Evolutionary conservation across 495 filamentous ascomycete species (phyloP).

Genomic region (Podospora comata): DNA sequence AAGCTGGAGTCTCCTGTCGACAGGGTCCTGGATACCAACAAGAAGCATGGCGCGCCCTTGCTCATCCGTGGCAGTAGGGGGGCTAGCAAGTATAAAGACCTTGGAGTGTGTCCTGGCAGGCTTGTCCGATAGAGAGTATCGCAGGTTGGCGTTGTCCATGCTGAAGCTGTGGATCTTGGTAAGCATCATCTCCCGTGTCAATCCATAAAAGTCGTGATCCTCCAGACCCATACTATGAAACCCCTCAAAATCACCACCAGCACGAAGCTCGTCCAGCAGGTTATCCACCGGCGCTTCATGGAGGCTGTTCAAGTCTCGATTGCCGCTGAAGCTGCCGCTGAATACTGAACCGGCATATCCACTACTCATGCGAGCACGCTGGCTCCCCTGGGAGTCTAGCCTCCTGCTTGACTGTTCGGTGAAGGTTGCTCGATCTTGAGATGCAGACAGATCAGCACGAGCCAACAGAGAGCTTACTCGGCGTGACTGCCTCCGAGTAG

Average conservation of each 20-base stretch:
- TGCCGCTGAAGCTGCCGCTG: constrained; percentile 35
- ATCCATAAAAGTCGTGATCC: constrained; percentile 63
- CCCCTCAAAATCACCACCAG: constrained; percentile 59
- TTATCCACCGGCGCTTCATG: constrained; percentile 67
- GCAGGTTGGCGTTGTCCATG: constrained; percentile 59
- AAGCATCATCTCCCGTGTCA: constrained; percentile 71
- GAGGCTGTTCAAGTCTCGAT: constrained; percentile 47
- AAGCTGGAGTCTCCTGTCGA: constrained; percentile 64
- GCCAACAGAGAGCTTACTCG: constrained; percentile 90
- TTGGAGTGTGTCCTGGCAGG: constrained; percentile 51
- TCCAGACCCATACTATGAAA: constrained; percentile 69
- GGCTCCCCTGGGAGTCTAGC: constrained; percentile 71
- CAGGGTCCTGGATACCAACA: constrained; percentile 64
- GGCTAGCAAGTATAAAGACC: constrained; percentile 63
- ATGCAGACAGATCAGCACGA: constrained; percentile 78
- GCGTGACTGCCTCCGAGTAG: constrained; percentile 70
- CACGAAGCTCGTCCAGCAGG: constrained; percentile 65
- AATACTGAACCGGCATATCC: constrained; percentile 41
- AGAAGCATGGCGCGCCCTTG: constrained; percentile 52
- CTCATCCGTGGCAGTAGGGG: constrained; percentile 51
- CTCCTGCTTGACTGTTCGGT: constrained; percentile 62
- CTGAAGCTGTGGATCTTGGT: constrained; percentile 69
- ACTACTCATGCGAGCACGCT: constrained; percentile 59
- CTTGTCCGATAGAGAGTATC: constrained; percentile 50
- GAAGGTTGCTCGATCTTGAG: constrained; percentile 71